A percentile compares a stretch with the other conserved stretches of the same genome.
Evolutionary conservation across 306 rosid species (phyloP).

Genomic region (Vigna mungo): DNA sequence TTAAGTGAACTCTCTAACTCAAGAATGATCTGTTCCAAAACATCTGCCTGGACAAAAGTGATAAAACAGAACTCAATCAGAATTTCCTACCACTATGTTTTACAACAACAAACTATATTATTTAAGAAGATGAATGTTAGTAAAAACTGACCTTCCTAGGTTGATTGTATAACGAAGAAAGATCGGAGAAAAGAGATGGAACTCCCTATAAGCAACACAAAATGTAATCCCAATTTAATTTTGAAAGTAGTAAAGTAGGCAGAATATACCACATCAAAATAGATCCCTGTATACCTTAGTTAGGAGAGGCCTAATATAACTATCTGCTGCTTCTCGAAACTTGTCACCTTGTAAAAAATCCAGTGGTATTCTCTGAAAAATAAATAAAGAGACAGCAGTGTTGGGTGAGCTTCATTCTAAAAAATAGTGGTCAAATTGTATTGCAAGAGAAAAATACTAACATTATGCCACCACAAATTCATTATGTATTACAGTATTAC

Average conservation of each 20-base stretch:
- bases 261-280: conserved; percentile 16
- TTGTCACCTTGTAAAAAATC: conserved; percentile 90
- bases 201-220: conserved; percentile 79
- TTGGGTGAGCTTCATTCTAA: conserved; percentile 8
- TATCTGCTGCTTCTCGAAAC: conserved; percentile 86
- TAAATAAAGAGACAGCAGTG: conserved; percentile 25
- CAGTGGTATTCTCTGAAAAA: conserved; percentile 89
- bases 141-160: conserved; percentile 80
- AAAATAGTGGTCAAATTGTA: neutral
- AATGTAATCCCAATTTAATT: conserved; percentile 42
- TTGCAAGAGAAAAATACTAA: conserved; percentile 8
- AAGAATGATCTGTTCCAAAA: conserved; percentile 80
- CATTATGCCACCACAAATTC: conserved; percentile 10
- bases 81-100: conserved; percentile 25
- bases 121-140: conserved; percentile 31
- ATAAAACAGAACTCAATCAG: conserved; percentile 36
- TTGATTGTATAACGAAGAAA: conserved; percentile 88
- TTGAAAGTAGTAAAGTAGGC: conserved; percentile 37
- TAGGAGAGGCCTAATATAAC: conserved; percentile 85
- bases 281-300: conserved; percentile 63
- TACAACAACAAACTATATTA: conserved; percentile 10
- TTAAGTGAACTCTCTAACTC: conserved; percentile 76
- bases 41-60: conserved; percentile 72
- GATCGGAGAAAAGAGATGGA: conserved; percentile 94
- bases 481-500: conserved; percentile 13